Evolutionary conservation across 805 yeast genomes (phyloP).

Genomic region (Hanseniaspora singularis): DNA sequence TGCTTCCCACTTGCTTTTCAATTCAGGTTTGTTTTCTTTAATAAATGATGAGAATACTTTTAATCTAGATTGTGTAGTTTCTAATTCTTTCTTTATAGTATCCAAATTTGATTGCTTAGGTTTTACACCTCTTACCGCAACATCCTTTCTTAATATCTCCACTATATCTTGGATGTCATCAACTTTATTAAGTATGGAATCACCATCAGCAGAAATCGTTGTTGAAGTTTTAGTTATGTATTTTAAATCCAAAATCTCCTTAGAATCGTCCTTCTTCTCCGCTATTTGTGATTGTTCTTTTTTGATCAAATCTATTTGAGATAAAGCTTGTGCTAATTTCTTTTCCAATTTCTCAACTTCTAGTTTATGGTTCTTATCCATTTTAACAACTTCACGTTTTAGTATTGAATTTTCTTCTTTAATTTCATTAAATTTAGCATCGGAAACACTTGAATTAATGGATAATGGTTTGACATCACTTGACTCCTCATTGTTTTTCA

Average conservation of each 20-base stretch:
- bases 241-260: conserved; percentile 24
- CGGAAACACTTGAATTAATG: background rate
- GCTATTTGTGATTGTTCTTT: background rate
- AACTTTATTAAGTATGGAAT: conserved; percentile 57
- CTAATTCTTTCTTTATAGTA: conserved; percentile 52
- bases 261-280: background rate
- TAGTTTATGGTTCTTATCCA: background rate
- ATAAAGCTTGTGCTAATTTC: conserved; percentile 1
- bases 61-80: conserved; percentile 43
- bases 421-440: background rate
- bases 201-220: conserved; percentile 66
- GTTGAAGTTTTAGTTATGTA: conserved; percentile 70
- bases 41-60: conserved; percentile 49
- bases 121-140: conserved; percentile 78
- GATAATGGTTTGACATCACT: conserved; percentile 10
- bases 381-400: background rate
- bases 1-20: conserved; percentile 87
- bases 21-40: conserved; percentile 57
- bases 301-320: background rate
- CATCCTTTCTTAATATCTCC: conserved; percentile 81
- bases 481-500: background rate
- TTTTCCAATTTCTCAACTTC: conserved; percentile 1
- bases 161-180: conserved; percentile 88
- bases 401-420: background rate
- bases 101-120: conserved; percentile 65